Evolutionary conservation across 176 grass and related monocot genomes (phyloP).

Genomic region (Musa beccarii): DNA sequence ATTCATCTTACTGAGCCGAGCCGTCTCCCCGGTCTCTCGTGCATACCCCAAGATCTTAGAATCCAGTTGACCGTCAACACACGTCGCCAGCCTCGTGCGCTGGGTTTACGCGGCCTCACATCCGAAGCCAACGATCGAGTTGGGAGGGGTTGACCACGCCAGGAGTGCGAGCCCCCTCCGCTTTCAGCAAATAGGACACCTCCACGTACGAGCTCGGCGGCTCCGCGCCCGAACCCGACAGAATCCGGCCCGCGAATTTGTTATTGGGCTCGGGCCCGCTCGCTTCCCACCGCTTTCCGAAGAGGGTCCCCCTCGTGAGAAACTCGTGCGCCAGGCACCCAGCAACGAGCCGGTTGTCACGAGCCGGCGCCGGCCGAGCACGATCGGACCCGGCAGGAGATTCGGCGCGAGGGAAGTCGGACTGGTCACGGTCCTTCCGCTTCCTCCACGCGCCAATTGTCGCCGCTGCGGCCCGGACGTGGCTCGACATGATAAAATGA

Average conservation of each 20-base stretch:
- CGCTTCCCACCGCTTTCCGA: slow-evolving; percentile 3
- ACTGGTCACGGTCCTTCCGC: not conserved
- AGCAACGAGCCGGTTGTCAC: slow-evolving; percentile 5
- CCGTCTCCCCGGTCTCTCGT: too few relatives aligned
- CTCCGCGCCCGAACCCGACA: too few relatives aligned
- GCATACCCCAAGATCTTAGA: too few relatives aligned
- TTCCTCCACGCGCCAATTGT: not conserved
- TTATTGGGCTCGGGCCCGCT: not conserved
- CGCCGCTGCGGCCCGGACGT: not conserved
- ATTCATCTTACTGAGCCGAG: too few relatives aligned
- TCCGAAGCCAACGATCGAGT: slow-evolving; percentile 15
- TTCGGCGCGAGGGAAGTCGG: not conserved
- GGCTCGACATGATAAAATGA: not conserved
- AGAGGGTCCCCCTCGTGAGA: slow-evolving; percentile 15
- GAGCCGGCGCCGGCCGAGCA: not conserved
- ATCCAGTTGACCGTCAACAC: too few relatives aligned
- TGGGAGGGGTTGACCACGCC: slow-evolving; percentile 22
- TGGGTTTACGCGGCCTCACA: not conserved
- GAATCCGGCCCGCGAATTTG: not conserved
- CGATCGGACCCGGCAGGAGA: not conserved
- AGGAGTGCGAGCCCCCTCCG: not conserved
- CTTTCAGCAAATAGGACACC: slow-evolving; percentile 8
- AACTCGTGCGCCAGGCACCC: slow-evolving; percentile 23
- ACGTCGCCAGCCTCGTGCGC: too few relatives aligned
- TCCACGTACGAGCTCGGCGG: slow-evolving; percentile 3